Percentiles rank a stretch among this genome's conserved stretches.
phyloP scores from a whole-genome alignment of 1,284 basidiomycete genomes.

The Moesziomyces aphidis region DNA sequence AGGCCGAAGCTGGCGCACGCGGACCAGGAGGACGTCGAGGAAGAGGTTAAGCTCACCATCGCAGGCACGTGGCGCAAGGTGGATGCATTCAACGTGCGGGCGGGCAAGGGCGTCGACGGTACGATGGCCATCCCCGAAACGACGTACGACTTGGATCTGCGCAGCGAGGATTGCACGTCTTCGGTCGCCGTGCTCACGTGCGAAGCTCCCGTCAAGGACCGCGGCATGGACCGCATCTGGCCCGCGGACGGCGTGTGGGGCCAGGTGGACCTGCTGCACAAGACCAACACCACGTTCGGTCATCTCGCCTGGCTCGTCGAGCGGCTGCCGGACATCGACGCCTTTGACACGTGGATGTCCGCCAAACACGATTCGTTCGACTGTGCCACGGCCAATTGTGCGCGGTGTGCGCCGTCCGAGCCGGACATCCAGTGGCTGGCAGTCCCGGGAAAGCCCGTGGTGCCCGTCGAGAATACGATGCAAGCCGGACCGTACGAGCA shows the following conservation, averaged over 20 bases:
- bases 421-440: constrained; percentile 80
- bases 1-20: constrained; percentile 33
- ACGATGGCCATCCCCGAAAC: constrained; percentile 34
- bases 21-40: constrained; percentile 20
- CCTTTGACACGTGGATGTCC: constrained; percentile 47
- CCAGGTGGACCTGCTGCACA: constrained; percentile 55
- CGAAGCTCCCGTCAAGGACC: constrained; percentile 32
- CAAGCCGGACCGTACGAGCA: constrained; percentile 68
- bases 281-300: constrained; percentile 51
- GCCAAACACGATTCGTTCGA: constrained; percentile 31
- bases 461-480: constrained; percentile 54
- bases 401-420: constrained; percentile 81
- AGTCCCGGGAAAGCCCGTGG: constrained; percentile 36
- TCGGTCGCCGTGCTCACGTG: constrained; percentile 45
- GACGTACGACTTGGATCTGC: constrained; percentile 36
- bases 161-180: constrained; percentile 36
- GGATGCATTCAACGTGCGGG: constrained; percentile 19
- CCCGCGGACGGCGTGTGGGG: constrained; percentile 48
- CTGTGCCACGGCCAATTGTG: constrained; percentile 70
- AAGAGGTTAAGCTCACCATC: constrained; percentile 44
- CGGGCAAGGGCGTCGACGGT: constrained; percentile 28
- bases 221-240: constrained; percentile 48
- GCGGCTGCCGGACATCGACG: constrained; percentile 40
- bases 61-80: constrained; percentile 43
- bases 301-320: constrained; percentile 57